A percentile compares a stretch with the other conserved stretches of the same genome.
Conservation (phyloP, 1,284 basidiomycete genomes). For the Xanthoconium separans region DNA sequence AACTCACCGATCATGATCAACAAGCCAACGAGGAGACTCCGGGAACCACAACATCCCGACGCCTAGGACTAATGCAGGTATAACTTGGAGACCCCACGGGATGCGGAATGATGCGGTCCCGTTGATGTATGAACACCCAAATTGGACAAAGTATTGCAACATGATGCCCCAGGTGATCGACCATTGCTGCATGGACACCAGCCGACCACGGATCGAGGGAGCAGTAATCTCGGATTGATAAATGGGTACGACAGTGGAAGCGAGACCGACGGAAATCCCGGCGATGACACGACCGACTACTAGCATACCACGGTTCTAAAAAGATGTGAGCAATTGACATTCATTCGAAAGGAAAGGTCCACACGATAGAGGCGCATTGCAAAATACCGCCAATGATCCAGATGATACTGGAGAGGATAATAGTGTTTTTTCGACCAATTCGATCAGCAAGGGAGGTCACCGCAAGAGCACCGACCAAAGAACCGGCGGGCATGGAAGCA, state of each 20-base stretch:
- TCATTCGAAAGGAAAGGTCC: not conserved
- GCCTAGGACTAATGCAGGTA: constrained; percentile 68
- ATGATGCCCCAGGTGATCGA: constrained; percentile 77
- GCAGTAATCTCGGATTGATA: constrained; percentile 75
- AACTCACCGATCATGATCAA: constrained; percentile 55
- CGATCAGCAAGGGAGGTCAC: constrained; percentile 63
- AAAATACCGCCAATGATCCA: constrained; percentile 74
- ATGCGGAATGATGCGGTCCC: constrained; percentile 73
- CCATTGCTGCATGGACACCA: constrained; percentile 79
- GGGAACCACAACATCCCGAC: constrained; percentile 70
- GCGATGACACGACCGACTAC: constrained; percentile 66
- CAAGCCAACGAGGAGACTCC: constrained; percentile 66
- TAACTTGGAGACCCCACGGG: constrained; percentile 77
- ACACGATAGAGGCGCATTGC: constrained; percentile 23
- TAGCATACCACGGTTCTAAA: constrained; percentile 66
- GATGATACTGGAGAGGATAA: constrained; percentile 63
- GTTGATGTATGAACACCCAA: constrained; percentile 72
- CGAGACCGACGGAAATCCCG: constrained; percentile 58
- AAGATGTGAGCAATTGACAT: not conserved
- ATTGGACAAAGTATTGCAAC: constrained; percentile 72
- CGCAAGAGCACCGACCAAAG: constrained; percentile 59
- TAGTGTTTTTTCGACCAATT: constrained; percentile 63
- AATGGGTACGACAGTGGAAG: constrained; percentile 61
- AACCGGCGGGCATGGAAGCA: constrained; percentile 76
- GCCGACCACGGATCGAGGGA: constrained; percentile 68